Percentiles rank a stretch among this genome's conserved stretches.
phyloP scores from a whole-genome alignment of 2,329 filamentous ascomycete species.

The Arthrobotrys sinensis region DNA sequence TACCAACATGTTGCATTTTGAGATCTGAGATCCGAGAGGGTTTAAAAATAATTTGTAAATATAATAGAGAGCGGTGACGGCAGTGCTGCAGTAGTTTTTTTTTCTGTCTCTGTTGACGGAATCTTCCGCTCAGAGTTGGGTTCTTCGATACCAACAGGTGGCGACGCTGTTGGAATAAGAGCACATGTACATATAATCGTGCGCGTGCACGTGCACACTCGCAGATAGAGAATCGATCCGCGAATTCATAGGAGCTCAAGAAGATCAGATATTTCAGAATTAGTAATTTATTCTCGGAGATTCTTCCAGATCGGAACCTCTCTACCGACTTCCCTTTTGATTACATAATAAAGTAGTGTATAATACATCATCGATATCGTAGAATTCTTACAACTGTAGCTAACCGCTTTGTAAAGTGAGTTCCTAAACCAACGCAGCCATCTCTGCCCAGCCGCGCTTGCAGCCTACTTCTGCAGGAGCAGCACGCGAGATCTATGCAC shows the following conservation, averaged over 20 bases:
- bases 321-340: not conserved
- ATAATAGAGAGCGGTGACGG: too few species aligned
- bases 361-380: not conserved
- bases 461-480: conserved; percentile 2
- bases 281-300: not conserved
- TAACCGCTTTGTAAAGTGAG: not conserved
- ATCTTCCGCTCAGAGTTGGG: not conserved
- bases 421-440: not conserved
- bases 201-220: not conserved
- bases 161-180: not conserved
- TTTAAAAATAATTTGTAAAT: not conserved
- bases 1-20: not conserved
- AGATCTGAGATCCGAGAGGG: not conserved
- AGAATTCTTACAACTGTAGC: not conserved
- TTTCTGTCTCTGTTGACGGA: not conserved
- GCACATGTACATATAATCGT: too few species aligned
- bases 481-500: conserved; percentile 19
- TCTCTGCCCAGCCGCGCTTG: conserved; percentile 1
- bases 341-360: too few species aligned
- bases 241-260: not conserved
- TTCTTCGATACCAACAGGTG: not conserved
- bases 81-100: not conserved
- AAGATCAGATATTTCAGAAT: not conserved
- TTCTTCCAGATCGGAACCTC: not conserved
- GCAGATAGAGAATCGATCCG: not conserved